Conservation (phyloP, 176 grass and related monocot genomes). For the Rhipidocladum racemiflorum region DNA sequence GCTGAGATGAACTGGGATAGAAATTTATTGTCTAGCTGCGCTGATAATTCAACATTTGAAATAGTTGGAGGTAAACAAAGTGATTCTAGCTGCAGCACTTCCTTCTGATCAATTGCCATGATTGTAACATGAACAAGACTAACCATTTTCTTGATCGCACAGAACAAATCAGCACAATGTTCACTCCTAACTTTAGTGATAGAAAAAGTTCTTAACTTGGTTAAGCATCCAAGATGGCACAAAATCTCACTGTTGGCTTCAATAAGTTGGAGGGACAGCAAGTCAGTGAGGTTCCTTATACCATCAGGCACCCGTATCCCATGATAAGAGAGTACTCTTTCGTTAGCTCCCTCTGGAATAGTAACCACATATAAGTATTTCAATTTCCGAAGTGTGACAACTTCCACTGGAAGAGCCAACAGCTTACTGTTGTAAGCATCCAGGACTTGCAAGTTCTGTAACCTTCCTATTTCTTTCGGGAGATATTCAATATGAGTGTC, state of each 20-base stretch:
- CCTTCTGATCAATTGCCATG: not conserved
- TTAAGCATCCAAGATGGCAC: conserved; percentile 16
- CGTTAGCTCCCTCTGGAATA: not conserved
- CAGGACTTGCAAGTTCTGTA: not conserved
- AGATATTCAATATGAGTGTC: not conserved
- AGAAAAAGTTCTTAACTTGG: conserved; percentile 21
- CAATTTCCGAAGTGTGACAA: not conserved
- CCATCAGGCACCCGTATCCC: not conserved
- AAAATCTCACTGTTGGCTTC: conserved; percentile 16
- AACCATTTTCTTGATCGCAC: conserved; percentile 15
- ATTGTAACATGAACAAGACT: conserved; percentile 16
- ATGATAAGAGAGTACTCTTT: too few species aligned
- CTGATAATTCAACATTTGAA: accelerated
- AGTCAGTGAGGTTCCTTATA: conserved; percentile 9
- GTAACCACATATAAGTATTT: not conserved
- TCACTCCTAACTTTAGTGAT: conserved; percentile 21
- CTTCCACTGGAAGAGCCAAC: not conserved
- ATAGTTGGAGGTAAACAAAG: not conserved
- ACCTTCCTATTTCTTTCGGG: not conserved
- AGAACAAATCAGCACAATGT: conserved; percentile 23
- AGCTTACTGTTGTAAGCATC: not conserved
- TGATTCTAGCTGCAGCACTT: conserved; percentile 13
- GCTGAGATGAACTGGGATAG: not conserved
- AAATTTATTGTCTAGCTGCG: not conserved
- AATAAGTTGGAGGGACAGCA: conserved; percentile 3